Evolutionary conservation across 805 yeast genomes (phyloP), one percentile per base, ranked within the genome.

Genomic region (Suhomyces faveliae): DNA sequence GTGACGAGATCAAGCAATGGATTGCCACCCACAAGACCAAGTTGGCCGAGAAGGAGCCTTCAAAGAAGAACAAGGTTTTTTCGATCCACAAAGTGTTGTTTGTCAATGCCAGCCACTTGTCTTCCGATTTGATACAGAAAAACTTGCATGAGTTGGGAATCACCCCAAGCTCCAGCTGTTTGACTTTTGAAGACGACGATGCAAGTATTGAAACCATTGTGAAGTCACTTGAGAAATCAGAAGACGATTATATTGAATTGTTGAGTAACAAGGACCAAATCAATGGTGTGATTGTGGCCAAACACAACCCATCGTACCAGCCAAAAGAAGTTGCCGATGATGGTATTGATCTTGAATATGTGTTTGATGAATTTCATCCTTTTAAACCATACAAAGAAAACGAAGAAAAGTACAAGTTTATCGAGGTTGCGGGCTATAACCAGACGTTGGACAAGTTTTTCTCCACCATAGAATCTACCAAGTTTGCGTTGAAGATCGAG

Each of bases 381-480:
- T 85, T 83, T 60, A 55, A 66, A 41, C 89, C 90, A 2, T 58
- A 60, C 46, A 66, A 77, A 43, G 71, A 63, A 9, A 64, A 67
- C 8, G 54, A 55, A 1, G 73, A 67, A 7, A 54, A 57, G 12
- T 63, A 59, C 43, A 67, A 70, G 19, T 59, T 83, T 17, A 71
- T 77, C 2, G 71, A 69, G 15, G 66, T 81, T 11, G 65, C 70
- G 6, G 90, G 94, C 0, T 92, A 89, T 63, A 91, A 89, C 60
- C 78, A 79, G 49, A 85, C 97, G 0, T 75, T 92, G 17, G 99
- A 92, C 64, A 73, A 71, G 35, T 92, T 87, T 60, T 92, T 87
- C 62, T 89, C 97, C 0, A 83, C 92, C 0, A 72, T 91, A 12
- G 96, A 92, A 60, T 83, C 95, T 3, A 81, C 89, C 3, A 89